phyloP scores from a whole-genome alignment of 495 filamentous ascomycete genomes.

The Xylona heveae region DNA sequence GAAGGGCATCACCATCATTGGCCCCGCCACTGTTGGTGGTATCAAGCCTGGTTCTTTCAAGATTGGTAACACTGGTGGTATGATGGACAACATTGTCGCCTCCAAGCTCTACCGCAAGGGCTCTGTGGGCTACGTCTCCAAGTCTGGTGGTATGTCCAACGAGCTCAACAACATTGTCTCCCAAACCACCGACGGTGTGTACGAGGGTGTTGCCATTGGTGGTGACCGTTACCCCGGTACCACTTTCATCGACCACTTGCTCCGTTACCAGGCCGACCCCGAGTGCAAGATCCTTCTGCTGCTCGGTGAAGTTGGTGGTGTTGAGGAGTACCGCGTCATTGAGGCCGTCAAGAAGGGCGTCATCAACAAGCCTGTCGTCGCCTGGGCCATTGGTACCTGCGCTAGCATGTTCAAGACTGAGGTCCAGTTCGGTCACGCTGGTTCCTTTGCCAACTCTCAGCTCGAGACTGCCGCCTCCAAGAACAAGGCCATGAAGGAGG shows the following conservation, averaged over 20 bases:
- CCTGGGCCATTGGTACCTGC: slow-evolving; percentile 98
- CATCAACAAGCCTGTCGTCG: slow-evolving; percentile 96
- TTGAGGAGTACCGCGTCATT: slow-evolving; percentile 98
- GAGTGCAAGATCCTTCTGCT: slow-evolving; percentile 92
- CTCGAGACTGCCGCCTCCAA: slow-evolving; percentile 91
- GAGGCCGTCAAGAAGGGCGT: slow-evolving; percentile 84
- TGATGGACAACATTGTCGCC: slow-evolving; percentile 99
- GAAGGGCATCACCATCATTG: slow-evolving; percentile 98
- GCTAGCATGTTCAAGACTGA: slow-evolving; percentile 99
- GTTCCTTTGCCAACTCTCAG: slow-evolving; percentile 95
- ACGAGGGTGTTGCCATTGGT: slow-evolving; percentile 97
- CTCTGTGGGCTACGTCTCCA: slow-evolving; percentile 97
- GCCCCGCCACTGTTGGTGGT: slow-evolving; percentile 92
- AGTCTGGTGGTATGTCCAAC: slow-evolving; percentile 99
- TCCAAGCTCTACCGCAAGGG: slow-evolving; percentile 99
- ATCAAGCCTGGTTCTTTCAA: slow-evolving; percentile 99
- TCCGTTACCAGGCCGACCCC: slow-evolving; percentile 86
- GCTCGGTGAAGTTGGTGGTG: slow-evolving; percentile 95
- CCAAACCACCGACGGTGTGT: slow-evolving; percentile 87
- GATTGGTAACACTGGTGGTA: slow-evolving; percentile 99
- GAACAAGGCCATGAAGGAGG: slow-evolving; percentile 91
- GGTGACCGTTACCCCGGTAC: slow-evolving; percentile 97
- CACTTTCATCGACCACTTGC: slow-evolving; percentile 95
- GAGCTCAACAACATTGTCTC: slow-evolving; percentile 99
- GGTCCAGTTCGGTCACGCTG: slow-evolving; percentile 97